phyloP scores from a whole-genome alignment of 2,329 filamentous ascomycete species.

The Ophiostoma tasmaniense region DNA sequence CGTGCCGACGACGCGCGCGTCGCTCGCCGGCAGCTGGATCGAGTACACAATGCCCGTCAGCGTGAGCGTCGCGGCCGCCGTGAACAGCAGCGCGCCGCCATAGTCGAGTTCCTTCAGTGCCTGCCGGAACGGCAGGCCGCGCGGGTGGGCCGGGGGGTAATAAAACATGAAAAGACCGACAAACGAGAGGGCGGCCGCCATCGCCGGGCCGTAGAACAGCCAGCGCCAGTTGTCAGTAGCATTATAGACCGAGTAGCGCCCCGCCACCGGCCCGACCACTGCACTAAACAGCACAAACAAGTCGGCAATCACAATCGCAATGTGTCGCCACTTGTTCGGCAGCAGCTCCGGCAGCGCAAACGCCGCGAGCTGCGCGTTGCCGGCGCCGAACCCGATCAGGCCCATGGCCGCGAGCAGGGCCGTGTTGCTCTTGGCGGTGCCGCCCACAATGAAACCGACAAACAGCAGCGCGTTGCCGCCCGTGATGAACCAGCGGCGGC shows the following conservation, averaged over 20 bases:
- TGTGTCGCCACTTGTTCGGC: conserved; percentile 41
- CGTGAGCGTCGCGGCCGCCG: conserved; percentile 29
- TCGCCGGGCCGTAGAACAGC: neutral
- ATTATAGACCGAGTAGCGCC: conserved; percentile 17
- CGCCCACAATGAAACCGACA: conserved; percentile 33
- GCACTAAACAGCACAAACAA: conserved; percentile 36
- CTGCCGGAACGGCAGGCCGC: conserved; percentile 29
- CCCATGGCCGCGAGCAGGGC: conserved; percentile 33
- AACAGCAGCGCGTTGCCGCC: conserved; percentile 34
- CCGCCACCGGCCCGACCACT: conserved; percentile 38
- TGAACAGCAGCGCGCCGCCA: conserved; percentile 32
- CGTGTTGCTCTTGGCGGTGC: conserved; percentile 32
- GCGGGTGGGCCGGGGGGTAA: conserved; percentile 28
- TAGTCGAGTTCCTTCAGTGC: conserved; percentile 33
- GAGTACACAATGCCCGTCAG: conserved; percentile 35
- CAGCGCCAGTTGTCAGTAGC: neutral
- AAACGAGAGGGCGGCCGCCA: neutral
- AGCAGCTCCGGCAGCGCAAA: conserved; percentile 40
- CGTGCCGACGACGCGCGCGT: conserved; percentile 31
- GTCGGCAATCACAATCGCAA: conserved; percentile 36
- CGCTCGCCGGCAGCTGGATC: conserved; percentile 28
- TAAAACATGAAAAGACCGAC: conserved; percentile 35
- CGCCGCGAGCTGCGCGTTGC: conserved; percentile 36
- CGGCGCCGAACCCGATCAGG: conserved; percentile 37
- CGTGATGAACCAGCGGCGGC: conserved; percentile 38